These are phyloP conservation scores for Moesziomyces globuligerus DNA, from an alignment of 1,284 basidiomycete species.

Conservation along the genomic window DNA sequence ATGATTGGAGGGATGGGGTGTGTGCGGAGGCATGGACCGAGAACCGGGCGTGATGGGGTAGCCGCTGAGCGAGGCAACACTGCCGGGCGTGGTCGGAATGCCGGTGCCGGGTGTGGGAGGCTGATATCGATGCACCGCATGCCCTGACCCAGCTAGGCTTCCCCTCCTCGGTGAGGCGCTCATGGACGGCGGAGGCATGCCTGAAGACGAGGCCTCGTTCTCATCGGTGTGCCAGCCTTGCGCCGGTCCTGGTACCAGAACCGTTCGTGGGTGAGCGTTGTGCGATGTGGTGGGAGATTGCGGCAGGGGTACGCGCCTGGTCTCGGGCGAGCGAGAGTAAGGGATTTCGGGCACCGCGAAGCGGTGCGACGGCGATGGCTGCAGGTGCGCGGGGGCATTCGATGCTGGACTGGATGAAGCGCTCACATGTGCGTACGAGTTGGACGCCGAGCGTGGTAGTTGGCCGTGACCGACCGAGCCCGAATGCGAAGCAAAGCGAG, in stretches of 20 bases:
- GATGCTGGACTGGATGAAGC: constrained; percentile 40
- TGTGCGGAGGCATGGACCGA: constrained; percentile 29
- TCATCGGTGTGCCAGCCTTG: constrained; percentile 18
- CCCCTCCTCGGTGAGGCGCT: constrained; percentile 26
- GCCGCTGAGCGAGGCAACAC: constrained; percentile 14
- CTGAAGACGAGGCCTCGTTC: constrained; percentile 7
- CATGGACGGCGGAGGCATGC: constrained; percentile 34
- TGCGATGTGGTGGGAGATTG: constrained; percentile 21
- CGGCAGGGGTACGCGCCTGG: constrained; percentile 29
- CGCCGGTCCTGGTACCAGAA: background rate
- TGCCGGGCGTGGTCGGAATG: constrained; percentile 31
- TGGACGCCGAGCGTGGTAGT: constrained; percentile 23
- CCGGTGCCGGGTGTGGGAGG: constrained; percentile 20
- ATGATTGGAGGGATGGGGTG: constrained; percentile 12
- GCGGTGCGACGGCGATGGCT: constrained; percentile 46
- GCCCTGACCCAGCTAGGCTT: constrained; percentile 11
- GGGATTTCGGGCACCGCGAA: constrained; percentile 46
- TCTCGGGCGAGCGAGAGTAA: constrained; percentile 34
- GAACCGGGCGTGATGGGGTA: constrained; percentile 35
- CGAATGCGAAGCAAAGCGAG: constrained; percentile 19
- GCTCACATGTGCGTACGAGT: constrained; percentile 23
- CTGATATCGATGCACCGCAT: constrained; percentile 5
- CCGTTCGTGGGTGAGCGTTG: constrained; percentile 8
- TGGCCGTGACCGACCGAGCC: constrained; percentile 15
- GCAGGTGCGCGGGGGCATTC: constrained; percentile 22